phyloP scores from a whole-genome alignment of 257 asterid genomes.

The Forsythia suspensa region DNA sequence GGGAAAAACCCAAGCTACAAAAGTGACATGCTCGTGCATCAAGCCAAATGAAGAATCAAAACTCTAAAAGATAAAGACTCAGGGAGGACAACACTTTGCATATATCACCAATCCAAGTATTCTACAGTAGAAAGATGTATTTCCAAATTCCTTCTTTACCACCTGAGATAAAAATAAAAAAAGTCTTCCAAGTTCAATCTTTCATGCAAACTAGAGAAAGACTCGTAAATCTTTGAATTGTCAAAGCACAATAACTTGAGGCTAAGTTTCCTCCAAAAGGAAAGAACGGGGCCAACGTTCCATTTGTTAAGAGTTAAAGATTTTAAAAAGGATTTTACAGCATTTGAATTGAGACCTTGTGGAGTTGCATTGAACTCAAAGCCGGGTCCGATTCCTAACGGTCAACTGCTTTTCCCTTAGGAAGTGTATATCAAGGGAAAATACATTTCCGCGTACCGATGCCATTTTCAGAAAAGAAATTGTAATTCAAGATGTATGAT shows the following conservation, averaged over 20 bases:
- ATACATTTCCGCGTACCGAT: not conserved
- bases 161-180: not conserved
- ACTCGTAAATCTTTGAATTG: not conserved
- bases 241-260: not conserved
- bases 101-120: not conserved
- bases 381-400: not conserved
- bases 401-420: not conserved
- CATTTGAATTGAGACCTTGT: not conserved
- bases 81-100: not conserved
- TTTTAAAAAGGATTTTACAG: not conserved
- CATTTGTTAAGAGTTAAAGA: not conserved
- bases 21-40: slow-evolving; percentile 9
- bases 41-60: slow-evolving; percentile 9
- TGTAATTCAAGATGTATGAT: slow-evolving; percentile 13
- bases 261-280: not conserved
- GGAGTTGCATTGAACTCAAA: not conserved
- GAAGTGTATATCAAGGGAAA: not conserved
- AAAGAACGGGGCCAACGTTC: not conserved
- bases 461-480: not conserved
- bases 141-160: not conserved
- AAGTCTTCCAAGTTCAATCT: not conserved
- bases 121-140: not conserved
- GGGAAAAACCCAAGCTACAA: not conserved
- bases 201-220: not conserved
- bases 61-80: not conserved